These are phyloP conservation scores for Lichenothelia convexa DNA, from an alignment of 495 filamentous ascomycete genomes.

Conservation along the genomic window DNA sequence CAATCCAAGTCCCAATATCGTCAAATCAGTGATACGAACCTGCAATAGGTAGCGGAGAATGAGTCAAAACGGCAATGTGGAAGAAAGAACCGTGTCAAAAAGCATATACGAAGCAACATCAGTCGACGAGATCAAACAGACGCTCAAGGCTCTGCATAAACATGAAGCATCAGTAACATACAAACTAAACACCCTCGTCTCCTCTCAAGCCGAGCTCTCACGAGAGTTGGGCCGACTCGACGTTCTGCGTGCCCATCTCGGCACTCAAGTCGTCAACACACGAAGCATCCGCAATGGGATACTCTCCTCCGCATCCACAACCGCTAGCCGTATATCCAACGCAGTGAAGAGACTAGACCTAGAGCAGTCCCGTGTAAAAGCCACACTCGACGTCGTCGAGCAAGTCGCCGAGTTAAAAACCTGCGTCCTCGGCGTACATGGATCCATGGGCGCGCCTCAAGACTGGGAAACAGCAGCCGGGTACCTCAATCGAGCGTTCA, in stretches of 20 bases:
- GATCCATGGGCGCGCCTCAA: constrained; percentile 91
- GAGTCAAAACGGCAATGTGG: no score
- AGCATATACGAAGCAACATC: constrained; percentile 53
- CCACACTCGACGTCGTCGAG: constrained; percentile 81
- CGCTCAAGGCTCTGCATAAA: constrained; percentile 50
- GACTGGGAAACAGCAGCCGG: constrained; percentile 95
- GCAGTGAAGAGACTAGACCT: constrained; percentile 73
- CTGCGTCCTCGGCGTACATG: constrained; percentile 85
- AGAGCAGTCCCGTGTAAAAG: constrained; percentile 77
- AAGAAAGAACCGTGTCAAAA: constrained; percentile 12
- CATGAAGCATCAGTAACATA: constrained; percentile 58
- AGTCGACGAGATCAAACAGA: constrained; percentile 58
- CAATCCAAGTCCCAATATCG: neutral
- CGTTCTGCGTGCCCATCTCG: constrained; percentile 70
- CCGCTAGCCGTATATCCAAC: constrained; percentile 68
- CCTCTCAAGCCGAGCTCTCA: constrained; percentile 64
- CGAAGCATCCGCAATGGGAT: constrained; percentile 72
- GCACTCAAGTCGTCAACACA: constrained; percentile 70
- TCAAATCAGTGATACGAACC: neutral
- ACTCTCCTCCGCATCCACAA: constrained; percentile 66
- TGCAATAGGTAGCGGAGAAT: neutral
- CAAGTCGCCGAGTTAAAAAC: constrained; percentile 92
- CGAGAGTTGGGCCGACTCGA: constrained; percentile 78
- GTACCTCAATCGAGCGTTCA: constrained; percentile 65
- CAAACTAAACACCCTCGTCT: constrained; percentile 55